A percentile compares a stretch with the other conserved stretches of the same genome.
Evolutionary conservation across 2,329 filamentous ascomycete species (phyloP).

Genomic region (Calonectria hawksworthii): DNA sequence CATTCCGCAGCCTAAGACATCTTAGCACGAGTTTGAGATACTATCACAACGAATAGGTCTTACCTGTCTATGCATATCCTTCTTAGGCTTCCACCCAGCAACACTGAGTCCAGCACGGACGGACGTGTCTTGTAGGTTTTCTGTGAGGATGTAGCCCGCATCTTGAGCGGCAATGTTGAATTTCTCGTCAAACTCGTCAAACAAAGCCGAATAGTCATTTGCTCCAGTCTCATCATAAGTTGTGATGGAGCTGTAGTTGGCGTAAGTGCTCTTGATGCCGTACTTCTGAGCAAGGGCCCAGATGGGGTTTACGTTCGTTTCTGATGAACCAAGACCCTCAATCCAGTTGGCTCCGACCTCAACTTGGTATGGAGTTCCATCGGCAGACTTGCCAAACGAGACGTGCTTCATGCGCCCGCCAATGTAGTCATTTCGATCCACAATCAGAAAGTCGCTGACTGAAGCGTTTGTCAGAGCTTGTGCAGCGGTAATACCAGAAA

Average conservation of each 20-base stretch:
- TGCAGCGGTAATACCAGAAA: slow-evolving; percentile 74
- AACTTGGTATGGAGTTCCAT: slow-evolving; percentile 68
- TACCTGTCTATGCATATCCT: slow-evolving; percentile 67
- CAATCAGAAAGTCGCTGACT: slow-evolving; percentile 73
- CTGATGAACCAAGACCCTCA: slow-evolving; percentile 36
- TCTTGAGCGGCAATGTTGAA: slow-evolving; percentile 63
- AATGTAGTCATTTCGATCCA: slow-evolving; percentile 74
- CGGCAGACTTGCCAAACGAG: slow-evolving; percentile 64
- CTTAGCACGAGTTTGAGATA: neutral
- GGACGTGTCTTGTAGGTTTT: slow-evolving; percentile 74
- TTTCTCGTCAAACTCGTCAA: slow-evolving; percentile 64
- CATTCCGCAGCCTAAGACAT: slow-evolving; percentile 63
- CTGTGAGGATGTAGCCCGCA: slow-evolving; percentile 69
- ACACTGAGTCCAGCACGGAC: slow-evolving; percentile 69
- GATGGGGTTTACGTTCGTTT: slow-evolving; percentile 68
- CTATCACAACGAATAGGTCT: too few relatives aligned
- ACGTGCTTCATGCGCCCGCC: slow-evolving; percentile 72
- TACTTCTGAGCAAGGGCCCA: slow-evolving; percentile 74
- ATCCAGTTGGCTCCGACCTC: slow-evolving; percentile 79
- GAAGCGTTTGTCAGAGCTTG: slow-evolving; percentile 74
- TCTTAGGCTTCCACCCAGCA: slow-evolving; percentile 73
- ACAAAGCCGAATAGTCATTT: slow-evolving; percentile 63
- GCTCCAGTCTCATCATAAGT: slow-evolving; percentile 73
- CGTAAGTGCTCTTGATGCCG: slow-evolving; percentile 67
- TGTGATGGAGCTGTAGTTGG: slow-evolving; percentile 69